Evolutionary conservation across 139 green algal species (phyloP), one percentile per base, ranked within the genome.

Genomic region (Penium margaritaceum): DNA sequence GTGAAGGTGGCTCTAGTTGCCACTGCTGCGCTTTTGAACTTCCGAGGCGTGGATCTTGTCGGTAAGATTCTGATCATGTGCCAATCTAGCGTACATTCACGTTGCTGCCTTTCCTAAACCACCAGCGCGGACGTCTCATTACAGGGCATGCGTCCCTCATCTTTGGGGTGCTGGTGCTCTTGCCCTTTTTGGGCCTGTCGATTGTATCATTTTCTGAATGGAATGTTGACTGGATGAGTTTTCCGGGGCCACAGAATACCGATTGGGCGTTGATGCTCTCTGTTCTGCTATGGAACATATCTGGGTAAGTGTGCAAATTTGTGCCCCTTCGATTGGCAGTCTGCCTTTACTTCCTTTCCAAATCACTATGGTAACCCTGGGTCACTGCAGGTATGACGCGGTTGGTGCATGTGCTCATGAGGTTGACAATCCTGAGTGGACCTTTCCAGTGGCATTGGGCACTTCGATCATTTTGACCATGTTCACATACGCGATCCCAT

Each of bases 211-310:
- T 78, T 43, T 67, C 66, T 24, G 32, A 67, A 12, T 37, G 78
- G 5, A 78, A 66, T 41, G 38, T 81, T 29, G 17, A 55, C 6
- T 78, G 71, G 71, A 29, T 74, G 29, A 30, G 27, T 32, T 27
- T 27, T 32, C 27, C 29, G 15, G 17, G n/a, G 14, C 64, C 73
- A 2, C 43, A 77, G 34, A 35, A 41, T 32, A 24, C 70, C 3
- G 53, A 75, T 39, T 80, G 73, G 73, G 67, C 47, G 2, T 36
- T 33, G 32, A 5, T 80, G n/a, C 14, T 80, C 63, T 78, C 73
- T 17, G 35, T 80, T 15, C 65, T 80, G 21, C 73, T 80, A 14
- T 80, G 73, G 73, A 80, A 80, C 73, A 77, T 38, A 15, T 80
- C 73, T 24, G 73, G 73, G 73, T 80, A 67, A 70, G n/a, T n/a